Evolutionary conservation across 208 protist species (phyloP), one percentile per base, ranked within the genome.

Genomic region (Acanthamoeba culbertsoni): DNA sequence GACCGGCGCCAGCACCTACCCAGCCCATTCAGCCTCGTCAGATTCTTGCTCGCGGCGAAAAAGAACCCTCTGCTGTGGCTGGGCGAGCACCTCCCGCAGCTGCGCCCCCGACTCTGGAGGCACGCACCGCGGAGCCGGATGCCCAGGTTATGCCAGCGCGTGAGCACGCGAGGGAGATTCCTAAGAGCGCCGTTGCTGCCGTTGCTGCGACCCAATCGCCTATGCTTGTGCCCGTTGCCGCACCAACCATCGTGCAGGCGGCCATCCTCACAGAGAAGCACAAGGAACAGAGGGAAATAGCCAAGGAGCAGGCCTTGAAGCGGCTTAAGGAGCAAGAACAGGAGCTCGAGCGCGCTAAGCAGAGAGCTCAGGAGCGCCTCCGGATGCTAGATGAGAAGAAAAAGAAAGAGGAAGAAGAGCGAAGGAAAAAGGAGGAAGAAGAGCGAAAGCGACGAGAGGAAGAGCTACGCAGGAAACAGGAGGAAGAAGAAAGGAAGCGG

Each of bases 351-450:
- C 71, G 43, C 7, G 71, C 71, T 8, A 82, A 82, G n/a, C 42
- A 82, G 42, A 2, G 71, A 1, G 71, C 71, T n/a, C 46, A 82
- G 28, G 71, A 82, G 71, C 71, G 71, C 14, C n/a, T 82, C 42
- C 71, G 71, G 5, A 37, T 55, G 71, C 71, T 82, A 20, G 71
- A 82, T 7, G 71, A 82, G n/a, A 82, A 82, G 71, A 82, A 82
- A 43, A 1, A 82, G 42, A 82, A 82, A 26, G 71, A 82, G 43
- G 71, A 82, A 18, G 71, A 82, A 40, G 71, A 82, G 71, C 71
- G 71, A 26, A 48, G 33, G 71, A 51, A 82, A 31, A 82, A 82
- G 42, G 71, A 82, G 33, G 71, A 82, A 40, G 71, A 82, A 43
- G 71, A 82, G 43, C 40, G 71, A 0, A 3, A 26, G 71, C 46